These are phyloP conservation scores for Blastocystis hominis DNA, from an alignment of 352 stramenopile species.

Conservation along the genomic window DNA sequence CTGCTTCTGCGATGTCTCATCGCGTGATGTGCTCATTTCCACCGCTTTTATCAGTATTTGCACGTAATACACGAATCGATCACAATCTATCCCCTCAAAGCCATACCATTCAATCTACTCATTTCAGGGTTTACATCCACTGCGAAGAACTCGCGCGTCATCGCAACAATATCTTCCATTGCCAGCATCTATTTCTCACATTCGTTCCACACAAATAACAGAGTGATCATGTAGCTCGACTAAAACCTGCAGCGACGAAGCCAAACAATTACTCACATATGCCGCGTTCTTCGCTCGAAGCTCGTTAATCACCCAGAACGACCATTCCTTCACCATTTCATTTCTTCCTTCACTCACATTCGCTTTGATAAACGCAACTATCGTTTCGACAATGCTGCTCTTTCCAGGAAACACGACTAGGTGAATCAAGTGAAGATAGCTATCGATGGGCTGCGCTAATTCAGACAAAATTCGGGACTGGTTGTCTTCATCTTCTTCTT, in stretches of 20 bases:
- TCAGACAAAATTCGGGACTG: background rate
- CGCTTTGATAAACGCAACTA: background rate
- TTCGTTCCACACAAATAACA: background rate
- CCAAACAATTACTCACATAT: background rate
- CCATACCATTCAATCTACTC: background rate
- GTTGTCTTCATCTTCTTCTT: background rate
- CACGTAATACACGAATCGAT: background rate
- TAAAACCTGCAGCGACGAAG: background rate
- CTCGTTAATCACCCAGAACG: background rate
- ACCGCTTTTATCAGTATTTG: background rate
- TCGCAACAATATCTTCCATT: background rate
- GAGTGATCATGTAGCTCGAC: background rate
- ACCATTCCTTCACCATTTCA: background rate
- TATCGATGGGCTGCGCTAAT: background rate
- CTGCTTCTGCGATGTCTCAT: background rate
- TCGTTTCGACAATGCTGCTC: background rate
- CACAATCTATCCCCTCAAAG: background rate
- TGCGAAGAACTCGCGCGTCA: constrained; percentile 25
- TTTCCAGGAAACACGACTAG: constrained; percentile 8
- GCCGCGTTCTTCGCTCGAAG: background rate
- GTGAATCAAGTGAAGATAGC: background rate
- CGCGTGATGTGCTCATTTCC: background rate
- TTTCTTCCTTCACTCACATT: background rate
- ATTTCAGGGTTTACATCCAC: background rate
- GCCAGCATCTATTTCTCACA: background rate